Evolutionary conservation across 345 rosid species (phyloP).

Genomic region (Gossypium anomalum): DNA sequence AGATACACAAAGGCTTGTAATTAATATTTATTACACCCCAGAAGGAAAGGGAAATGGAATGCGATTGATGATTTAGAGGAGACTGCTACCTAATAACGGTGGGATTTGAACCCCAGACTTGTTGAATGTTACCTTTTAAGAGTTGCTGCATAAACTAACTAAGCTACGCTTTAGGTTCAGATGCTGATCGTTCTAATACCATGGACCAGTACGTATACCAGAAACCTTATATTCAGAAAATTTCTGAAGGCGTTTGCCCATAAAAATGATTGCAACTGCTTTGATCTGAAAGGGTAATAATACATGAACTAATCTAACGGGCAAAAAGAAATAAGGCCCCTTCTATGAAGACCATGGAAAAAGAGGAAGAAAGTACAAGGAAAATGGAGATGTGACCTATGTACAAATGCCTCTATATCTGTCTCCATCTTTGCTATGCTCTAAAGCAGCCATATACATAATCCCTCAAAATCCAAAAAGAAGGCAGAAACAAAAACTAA

Average conservation of each 20-base stretch:
- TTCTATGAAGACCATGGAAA: slow-evolving; percentile 28
- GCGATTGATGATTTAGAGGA: neutral
- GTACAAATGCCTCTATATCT: slow-evolving; percentile 63
- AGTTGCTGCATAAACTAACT: neutral
- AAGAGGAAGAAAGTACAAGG: slow-evolving; percentile 22
- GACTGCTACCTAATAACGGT: neutral
- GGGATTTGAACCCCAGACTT: neutral
- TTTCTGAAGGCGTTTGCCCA: slow-evolving; percentile 39
- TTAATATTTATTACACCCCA: neutral
- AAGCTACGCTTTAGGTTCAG: neutral
- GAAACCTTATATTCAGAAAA: slow-evolving; percentile 18
- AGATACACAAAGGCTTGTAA: neutral
- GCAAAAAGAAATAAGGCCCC: slow-evolving; percentile 24
- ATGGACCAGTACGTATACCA: neutral
- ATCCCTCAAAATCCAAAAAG: slow-evolving; percentile 37
- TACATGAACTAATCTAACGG: slow-evolving; percentile 49
- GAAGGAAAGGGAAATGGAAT: neutral
- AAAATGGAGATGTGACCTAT: slow-evolving; percentile 42
- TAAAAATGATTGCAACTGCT: slow-evolving; percentile 42
- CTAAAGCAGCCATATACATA: slow-evolving; percentile 57
- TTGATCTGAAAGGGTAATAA: slow-evolving; percentile 37
- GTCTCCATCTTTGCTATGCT: slow-evolving; percentile 38
- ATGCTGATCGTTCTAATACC: neutral
- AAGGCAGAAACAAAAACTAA: slow-evolving; percentile 7
- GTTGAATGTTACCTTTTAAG: neutral